phyloP scores from a whole-genome alignment of 1,139 yeast species.

The Kodamaea arcana region DNA sequence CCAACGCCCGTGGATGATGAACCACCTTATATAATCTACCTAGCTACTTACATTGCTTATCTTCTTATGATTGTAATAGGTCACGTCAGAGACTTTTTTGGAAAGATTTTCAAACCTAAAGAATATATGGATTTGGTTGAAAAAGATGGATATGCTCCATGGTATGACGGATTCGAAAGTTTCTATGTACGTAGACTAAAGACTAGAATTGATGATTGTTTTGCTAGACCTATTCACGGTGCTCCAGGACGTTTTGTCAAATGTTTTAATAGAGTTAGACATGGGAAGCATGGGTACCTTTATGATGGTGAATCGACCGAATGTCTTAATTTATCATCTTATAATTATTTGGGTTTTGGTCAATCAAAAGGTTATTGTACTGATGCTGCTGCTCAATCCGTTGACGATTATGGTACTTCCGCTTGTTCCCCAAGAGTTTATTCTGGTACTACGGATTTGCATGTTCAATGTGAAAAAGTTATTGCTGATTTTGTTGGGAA shows the following conservation, averaged over 20 bases:
- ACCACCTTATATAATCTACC: conserved; percentile 76
- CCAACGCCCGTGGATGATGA: conserved; percentile 70
- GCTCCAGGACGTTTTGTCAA: conserved; percentile 92
- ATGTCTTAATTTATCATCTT: conserved; percentile 83
- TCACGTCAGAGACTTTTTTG: conserved; percentile 84
- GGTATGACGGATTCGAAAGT: conserved; percentile 90
- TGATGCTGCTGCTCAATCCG: conserved; percentile 61
- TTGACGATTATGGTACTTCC: conserved; percentile 69
- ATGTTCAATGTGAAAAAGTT: conserved; percentile 65
- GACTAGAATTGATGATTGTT: conserved; percentile 87
- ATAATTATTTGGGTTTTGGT: conserved; percentile 94
- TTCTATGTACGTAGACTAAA: conserved; percentile 92
- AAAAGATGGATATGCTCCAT: conserved; percentile 90
- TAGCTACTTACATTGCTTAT: conserved; percentile 82
- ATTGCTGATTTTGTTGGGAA: conserved; percentile 88
- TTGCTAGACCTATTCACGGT: conserved; percentile 92
- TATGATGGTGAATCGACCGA: conserved; percentile 73
- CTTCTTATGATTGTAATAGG: conserved; percentile 82
- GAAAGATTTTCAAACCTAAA: conserved; percentile 64
- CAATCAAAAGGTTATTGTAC: conserved; percentile 93
- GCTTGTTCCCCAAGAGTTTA: conserved; percentile 73
- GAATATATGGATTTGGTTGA: conserved; percentile 66
- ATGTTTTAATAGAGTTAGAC: conserved; percentile 70
- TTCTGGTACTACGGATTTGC: conserved; percentile 77
- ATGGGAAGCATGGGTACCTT: conserved; percentile 56